Base-by-base conservation (phyloP, 1,284 basidiomycete species). In the Ustilago trichophora region DNA sequence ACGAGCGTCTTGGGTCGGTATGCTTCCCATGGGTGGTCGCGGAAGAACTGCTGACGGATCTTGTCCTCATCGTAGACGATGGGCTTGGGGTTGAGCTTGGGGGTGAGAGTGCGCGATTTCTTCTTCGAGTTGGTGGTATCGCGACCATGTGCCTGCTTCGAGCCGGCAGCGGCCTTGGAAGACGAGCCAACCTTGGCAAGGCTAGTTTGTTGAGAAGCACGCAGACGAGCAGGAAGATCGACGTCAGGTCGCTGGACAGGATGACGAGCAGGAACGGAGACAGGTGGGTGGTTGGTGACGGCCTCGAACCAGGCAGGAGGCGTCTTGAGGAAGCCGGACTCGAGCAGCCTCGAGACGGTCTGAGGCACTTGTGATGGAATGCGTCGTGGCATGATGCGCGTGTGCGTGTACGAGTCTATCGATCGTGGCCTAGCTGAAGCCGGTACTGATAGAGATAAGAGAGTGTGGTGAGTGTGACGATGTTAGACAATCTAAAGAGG, bases 21-120 rank as follows among this genome's bases (percentile, higher is more conserved):
- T 1, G 92, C 90, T 83, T 98, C 94, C 81, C 97, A 98, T 3
- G 95, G 93, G 80, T 97, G 94, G 83, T 98, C 95, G 48, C 86
- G 85, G 85, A 94, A 98, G 86, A 98, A 98, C 82, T 92, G 91
- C 50, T 88, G 85, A 38, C 95, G 88, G 48, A 98, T 85, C 57
- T 87, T 85, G 83, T 98, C 95, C 80, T 94, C 92, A 25, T 90
- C 73, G 82, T 95, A 97, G 43, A 87, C 85, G 57, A 98, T 87
- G 10, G 87, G 86, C 54, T 87, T 74, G 0, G 90, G 88, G 12
- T 84, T 83, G 12, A 86, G 84, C 58, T 87, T 85, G 57, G 85
- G 83, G 49, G 85, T 82, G 70, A 84, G 82, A 62, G 84, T 76
- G 60, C 84, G 84, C 15, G 49, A 54, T 38, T 69, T 75, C 29